Evolutionary conservation across 2,329 filamentous ascomycete genomes (phyloP), one percentile per base, ranked within the genome.

Genomic region (Exserohilum rostratum): DNA sequence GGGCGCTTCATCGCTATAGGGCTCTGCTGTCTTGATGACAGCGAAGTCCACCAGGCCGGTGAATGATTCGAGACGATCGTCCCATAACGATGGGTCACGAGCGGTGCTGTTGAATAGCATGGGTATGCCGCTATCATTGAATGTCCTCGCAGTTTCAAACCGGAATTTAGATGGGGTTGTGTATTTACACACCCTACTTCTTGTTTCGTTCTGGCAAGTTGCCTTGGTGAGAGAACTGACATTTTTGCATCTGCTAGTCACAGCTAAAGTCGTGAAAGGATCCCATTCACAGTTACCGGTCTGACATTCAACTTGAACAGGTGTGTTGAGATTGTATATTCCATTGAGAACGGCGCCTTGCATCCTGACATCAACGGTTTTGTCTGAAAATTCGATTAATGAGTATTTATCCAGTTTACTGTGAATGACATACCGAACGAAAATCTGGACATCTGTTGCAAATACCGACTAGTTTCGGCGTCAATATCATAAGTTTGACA

Each of bases 221-320:
- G 39, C 15, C 1, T 9, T 17, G 0, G 15, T 46, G 17, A 0
- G 10, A 6, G 27, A 38, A n/a, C 22, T 46, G 12, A 46, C 49
- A 5, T 51, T 46, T 5, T 11, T 38, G 17, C 42, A 51, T 3
- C 25, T 15, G 33, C 49, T 51, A 6, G 42, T n/a, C 12, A 51
- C 33, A 3, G 42, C 49, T n/a, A 51, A 15, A 10, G 40, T 51
- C 6, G 42, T 46, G n/a, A 37, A 46, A 6, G 18, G 20, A 3
- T 51, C 49, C 49, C 42, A 51, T 30, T 25, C 22, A 20, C 49
- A 51, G 10, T 51, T 51, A 10, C 40, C 33, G n/a, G 46, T 46
- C 22, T 45, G 40, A 9, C 40, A 51, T 38, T 51, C 22, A 2
- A 51, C 20, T 25, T 37, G 39, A 1, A 51, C 25, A 5, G 49